phyloP scores from a whole-genome alignment of 2,329 filamentous ascomycete species.

The Aureobasidium sp. region DNA sequence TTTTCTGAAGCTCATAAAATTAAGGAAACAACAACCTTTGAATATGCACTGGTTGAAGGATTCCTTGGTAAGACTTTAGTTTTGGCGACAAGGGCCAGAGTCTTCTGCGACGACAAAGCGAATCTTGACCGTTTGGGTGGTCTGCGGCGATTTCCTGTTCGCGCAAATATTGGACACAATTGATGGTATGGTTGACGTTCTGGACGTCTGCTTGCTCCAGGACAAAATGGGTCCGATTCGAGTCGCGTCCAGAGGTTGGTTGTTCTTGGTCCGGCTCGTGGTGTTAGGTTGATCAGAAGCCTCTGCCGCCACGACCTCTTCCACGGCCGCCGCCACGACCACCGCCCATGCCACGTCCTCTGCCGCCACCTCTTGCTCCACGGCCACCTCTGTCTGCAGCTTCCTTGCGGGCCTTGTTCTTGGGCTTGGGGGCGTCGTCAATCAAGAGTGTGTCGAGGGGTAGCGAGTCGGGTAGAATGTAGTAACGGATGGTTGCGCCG shows the following conservation, averaged over 20 bases:
- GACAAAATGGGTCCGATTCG: background rate
- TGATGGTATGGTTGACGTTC: background rate
- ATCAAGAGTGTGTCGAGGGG: constrained; percentile 92
- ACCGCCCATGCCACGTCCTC: constrained; percentile 34
- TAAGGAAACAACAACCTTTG: constrained; percentile 4
- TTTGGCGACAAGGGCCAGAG: background rate
- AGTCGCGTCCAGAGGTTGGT: background rate
- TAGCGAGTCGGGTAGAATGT: constrained; percentile 90
- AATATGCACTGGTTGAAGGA: background rate
- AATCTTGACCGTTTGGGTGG: background rate
- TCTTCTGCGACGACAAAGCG: background rate
- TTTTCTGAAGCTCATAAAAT: constrained; percentile 9
- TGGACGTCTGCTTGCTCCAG: background rate
- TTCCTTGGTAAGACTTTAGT: background rate
- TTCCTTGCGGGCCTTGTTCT: constrained; percentile 99
- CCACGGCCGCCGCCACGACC: constrained; percentile 23
- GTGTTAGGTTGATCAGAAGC: constrained; percentile 11
- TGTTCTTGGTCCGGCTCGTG: background rate
- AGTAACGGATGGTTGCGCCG: constrained; percentile 92
- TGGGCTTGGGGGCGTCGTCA: constrained; percentile 94
- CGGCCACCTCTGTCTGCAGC: constrained; percentile 42
- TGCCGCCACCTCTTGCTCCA: constrained; percentile 43
- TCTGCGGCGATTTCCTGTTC: background rate
- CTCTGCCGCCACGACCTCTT: constrained; percentile 31
- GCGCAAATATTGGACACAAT: background rate